phyloP scores from a whole-genome alignment of 805 yeast genomes.

The Blastobotrys terrestris region DNA sequence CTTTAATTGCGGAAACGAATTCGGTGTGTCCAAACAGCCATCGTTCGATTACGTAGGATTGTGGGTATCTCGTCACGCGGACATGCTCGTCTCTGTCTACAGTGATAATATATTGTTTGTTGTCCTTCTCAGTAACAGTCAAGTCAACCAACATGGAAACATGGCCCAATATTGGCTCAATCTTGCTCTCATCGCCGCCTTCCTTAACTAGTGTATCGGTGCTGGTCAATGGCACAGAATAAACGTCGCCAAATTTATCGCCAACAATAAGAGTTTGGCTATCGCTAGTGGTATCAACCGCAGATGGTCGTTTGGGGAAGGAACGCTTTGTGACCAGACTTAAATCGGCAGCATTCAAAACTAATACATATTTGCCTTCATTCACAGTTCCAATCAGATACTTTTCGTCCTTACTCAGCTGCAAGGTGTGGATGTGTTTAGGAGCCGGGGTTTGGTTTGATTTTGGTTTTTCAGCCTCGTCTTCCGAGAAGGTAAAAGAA shows the following conservation, averaged over 20 bases:
- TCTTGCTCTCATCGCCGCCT: conserved; percentile 26
- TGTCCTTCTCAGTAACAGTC: conserved; percentile 39
- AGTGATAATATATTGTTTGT: conserved; percentile 54
- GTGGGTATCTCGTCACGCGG: conserved; percentile 73
- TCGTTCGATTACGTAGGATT: conserved; percentile 67
- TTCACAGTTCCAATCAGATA: conserved; percentile 67
- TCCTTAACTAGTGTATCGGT: conserved; percentile 17
- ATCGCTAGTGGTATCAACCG: conserved; percentile 54
- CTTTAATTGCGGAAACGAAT: conserved; percentile 62
- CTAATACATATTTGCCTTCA: conserved; percentile 71
- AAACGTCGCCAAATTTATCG: conserved; percentile 96
- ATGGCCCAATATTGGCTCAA: conserved; percentile 82
- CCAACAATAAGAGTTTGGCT: conserved; percentile 58
- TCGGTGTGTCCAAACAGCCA: conserved; percentile 85
- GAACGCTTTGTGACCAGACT: conserved; percentile 59
- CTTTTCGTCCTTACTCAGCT: conserved; percentile 46
- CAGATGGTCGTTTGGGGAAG: conserved; percentile 90
- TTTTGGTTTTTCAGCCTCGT: not conserved
- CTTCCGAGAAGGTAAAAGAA: not conserved
- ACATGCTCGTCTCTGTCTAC: conserved; percentile 97
- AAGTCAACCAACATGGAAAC: conserved; percentile 93
- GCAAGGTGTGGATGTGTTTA: conserved; percentile 55
- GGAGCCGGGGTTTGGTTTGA: conserved; percentile 3
- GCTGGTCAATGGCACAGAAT: conserved; percentile 44
- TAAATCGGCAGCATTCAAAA: conserved; percentile 45